Conservation (phyloP, 306 rosid genomes). For the Pyrus communis region DNA sequence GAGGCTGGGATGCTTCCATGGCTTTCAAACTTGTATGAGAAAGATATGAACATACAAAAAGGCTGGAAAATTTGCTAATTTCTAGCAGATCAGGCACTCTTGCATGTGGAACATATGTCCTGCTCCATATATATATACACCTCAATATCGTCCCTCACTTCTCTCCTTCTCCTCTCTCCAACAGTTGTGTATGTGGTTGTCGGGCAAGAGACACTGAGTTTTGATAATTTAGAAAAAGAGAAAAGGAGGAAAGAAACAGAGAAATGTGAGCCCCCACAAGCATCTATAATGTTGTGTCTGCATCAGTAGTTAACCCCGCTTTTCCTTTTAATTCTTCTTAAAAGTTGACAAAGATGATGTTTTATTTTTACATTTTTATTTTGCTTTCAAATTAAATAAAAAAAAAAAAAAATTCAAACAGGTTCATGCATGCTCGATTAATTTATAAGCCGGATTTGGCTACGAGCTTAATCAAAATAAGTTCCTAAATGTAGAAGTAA, state of each 20-base stretch:
- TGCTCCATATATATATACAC: constrained; percentile 17
- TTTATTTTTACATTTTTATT: constrained; percentile 24
- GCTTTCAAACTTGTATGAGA: constrained; percentile 11
- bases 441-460: background rate
- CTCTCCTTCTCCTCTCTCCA: constrained; percentile 37
- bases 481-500: constrained; percentile 15
- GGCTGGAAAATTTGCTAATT: constrained; percentile 11
- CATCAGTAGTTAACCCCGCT: constrained; percentile 51
- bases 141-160: constrained; percentile 27
- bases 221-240: constrained; percentile 50
- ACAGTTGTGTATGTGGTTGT: constrained; percentile 68
- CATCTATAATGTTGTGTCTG: constrained; percentile 47
- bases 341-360: constrained; percentile 28
- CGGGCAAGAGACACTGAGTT: constrained; percentile 63
- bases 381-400: constrained; percentile 14
- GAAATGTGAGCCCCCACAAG: constrained; percentile 55
- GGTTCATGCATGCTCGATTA: constrained; percentile 31
- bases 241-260: constrained; percentile 40
- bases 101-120: constrained; percentile 32
- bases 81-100: constrained; percentile 28
- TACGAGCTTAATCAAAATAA: background rate
- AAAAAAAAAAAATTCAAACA: constrained; percentile 4
- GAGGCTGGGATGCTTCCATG: constrained; percentile 84
- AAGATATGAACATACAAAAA: constrained; percentile 16
- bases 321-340: constrained; percentile 42